phyloP scores from a whole-genome alignment of 306 rosid species.

The Castanea sativa region DNA sequence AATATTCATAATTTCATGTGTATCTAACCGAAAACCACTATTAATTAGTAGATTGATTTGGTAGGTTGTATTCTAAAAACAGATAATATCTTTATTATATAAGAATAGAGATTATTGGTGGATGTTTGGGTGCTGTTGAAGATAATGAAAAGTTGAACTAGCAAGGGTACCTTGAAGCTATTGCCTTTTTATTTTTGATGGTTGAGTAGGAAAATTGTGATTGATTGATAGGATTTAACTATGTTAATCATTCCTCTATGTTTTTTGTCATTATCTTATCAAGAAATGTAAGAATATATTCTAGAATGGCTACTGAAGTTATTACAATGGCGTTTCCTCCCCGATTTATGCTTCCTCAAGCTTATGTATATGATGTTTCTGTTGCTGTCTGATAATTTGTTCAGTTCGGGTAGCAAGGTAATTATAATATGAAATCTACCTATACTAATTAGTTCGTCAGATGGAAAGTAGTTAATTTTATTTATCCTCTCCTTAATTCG shows the following conservation, averaged over 20 bases:
- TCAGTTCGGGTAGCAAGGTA: too few relatives aligned
- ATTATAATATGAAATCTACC: too few relatives aligned
- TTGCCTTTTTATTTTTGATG: slow-evolving; percentile 9
- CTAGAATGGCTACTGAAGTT: neutral
- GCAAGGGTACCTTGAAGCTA: neutral
- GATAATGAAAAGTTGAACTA: slow-evolving; percentile 3
- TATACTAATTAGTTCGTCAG: too few relatives aligned
- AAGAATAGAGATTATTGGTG: neutral
- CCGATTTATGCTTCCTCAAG: neutral
- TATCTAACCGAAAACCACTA: neutral
- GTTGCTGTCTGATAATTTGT: too few relatives aligned
- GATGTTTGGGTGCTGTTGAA: slow-evolving; percentile 19
- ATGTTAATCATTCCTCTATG: neutral
- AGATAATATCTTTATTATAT: neutral
- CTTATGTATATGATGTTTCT: too few relatives aligned
- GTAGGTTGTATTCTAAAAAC: neutral
- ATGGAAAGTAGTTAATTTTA: neutral
- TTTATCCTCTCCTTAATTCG: neutral
- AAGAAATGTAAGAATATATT: neutral
- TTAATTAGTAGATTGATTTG: neutral
- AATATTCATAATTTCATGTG: neutral
- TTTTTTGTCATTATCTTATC: neutral
- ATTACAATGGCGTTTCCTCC: neutral
- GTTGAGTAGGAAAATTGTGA: slow-evolving; percentile 6
- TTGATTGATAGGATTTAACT: neutral